Conservation (phyloP, 2,329 filamentous ascomycete genomes). For the Trichophyton mentagrophytes region DNA sequence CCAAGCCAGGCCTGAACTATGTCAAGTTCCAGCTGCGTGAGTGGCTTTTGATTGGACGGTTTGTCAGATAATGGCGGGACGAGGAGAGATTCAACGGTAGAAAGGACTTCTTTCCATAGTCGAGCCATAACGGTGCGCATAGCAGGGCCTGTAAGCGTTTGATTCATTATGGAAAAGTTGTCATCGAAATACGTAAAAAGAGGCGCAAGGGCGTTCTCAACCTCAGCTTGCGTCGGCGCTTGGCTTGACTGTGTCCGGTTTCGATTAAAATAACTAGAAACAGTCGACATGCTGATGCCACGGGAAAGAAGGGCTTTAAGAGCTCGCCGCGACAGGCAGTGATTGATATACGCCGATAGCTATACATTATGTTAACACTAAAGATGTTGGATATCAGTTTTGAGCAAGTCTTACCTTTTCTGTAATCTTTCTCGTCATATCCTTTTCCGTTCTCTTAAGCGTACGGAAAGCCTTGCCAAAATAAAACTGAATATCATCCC, state of each 20-base stretch:
- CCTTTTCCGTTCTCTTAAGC: constrained; percentile 85
- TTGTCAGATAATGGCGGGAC: constrained; percentile 95
- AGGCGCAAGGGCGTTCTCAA: constrained; percentile 68
- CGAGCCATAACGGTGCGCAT: constrained; percentile 98
- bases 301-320: constrained; percentile 61
- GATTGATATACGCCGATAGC: constrained; percentile 86
- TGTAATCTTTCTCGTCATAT: constrained; percentile 96
- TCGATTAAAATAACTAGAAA: constrained; percentile 54
- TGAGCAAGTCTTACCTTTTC: constrained; percentile 58
- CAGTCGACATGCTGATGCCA: constrained; percentile 58
- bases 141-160: constrained; percentile 84
- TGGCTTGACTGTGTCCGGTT: constrained; percentile 39
- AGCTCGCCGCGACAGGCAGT: constrained; percentile 72
- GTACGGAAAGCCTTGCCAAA: constrained; percentile 95
- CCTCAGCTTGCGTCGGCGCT: constrained; percentile 55
- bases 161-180: constrained; percentile 98
- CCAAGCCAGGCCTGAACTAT: constrained; percentile 92
- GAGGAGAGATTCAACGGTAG: constrained; percentile 77
- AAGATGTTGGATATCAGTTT: not conserved
- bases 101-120: constrained; percentile 92
- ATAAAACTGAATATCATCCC: constrained; percentile 96
- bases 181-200: constrained; percentile 94
- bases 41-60: constrained; percentile 67
- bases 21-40: constrained; percentile 79
- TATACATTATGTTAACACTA: constrained; percentile 24